phyloP scores from a whole-genome alignment of 2,329 filamentous ascomycete species.

The Colletotrichum sublineola region DNA sequence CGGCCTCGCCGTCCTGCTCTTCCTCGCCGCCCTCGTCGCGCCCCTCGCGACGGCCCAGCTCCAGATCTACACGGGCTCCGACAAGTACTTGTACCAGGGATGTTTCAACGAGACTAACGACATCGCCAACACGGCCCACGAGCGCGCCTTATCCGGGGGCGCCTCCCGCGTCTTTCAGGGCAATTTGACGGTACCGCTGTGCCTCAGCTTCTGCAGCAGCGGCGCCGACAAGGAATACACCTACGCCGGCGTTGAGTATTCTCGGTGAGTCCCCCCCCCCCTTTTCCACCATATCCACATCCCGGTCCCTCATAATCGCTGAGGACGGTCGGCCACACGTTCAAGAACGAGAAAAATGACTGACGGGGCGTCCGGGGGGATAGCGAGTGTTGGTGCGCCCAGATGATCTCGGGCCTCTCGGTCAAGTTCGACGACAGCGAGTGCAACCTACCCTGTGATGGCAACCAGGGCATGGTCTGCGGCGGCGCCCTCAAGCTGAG shows the following conservation, averaged over 20 bases:
- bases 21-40: constrained; percentile 39
- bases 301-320: not conserved
- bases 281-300: not conserved
- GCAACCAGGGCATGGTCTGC: constrained; percentile 64
- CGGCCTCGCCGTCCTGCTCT: constrained; percentile 27
- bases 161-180: constrained; percentile 55
- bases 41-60: constrained; percentile 44
- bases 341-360: not conserved
- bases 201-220: constrained; percentile 64
- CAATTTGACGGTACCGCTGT: constrained; percentile 65
- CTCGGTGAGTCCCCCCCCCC: constrained; percentile 52
- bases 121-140: constrained; percentile 55
- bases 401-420: constrained; percentile 62
- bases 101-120: constrained; percentile 71
- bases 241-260: constrained; percentile 69
- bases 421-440: constrained; percentile 59
- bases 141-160: constrained; percentile 61
- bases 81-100: constrained; percentile 64
- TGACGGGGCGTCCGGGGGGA: constrained; percentile 9
- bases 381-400: constrained; percentile 73
- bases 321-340: not conserved
- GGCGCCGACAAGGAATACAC: constrained; percentile 55
- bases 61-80: constrained; percentile 53
- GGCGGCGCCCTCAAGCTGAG: constrained; percentile 66
- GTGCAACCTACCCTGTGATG: constrained; percentile 68